Conservation (phyloP, 2,329 filamentous ascomycete species). For the Colletotrichum godetiae region DNA sequence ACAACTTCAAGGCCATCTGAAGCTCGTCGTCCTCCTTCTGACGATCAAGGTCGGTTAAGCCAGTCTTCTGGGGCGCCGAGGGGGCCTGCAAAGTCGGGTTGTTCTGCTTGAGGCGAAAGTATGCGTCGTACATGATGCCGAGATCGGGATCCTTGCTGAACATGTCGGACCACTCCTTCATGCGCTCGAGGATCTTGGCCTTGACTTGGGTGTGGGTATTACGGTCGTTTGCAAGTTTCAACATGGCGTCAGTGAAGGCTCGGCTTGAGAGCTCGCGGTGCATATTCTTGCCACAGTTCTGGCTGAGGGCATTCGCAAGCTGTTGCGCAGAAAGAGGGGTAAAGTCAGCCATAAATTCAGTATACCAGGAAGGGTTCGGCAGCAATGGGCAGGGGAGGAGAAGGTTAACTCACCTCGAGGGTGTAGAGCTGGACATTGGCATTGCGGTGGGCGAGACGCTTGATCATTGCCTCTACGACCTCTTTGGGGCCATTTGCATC, state of each 20-base stretch:
- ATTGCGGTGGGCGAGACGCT: constrained; percentile 90
- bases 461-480: constrained; percentile 90
- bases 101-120: constrained; percentile 82
- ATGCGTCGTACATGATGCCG: constrained; percentile 97
- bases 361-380: background rate
- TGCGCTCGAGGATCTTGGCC: constrained; percentile 94
- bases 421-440: constrained; percentile 97
- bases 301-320: constrained; percentile 90
- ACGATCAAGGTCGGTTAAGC: constrained; percentile 89
- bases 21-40: constrained; percentile 97
- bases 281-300: constrained; percentile 89
- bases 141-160: constrained; percentile 90
- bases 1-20: constrained; percentile 94
- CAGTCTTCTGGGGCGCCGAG: constrained; percentile 91
- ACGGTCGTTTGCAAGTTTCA: constrained; percentile 91
- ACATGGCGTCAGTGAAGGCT: constrained; percentile 92
- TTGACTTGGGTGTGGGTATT: constrained; percentile 98
- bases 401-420: constrained; percentile 71
- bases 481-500: constrained; percentile 77
- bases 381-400: background rate
- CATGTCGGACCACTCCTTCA: constrained; percentile 97
- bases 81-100: constrained; percentile 93
- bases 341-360: constrained; percentile 15
- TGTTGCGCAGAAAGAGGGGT: constrained; percentile 45
- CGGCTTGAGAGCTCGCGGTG: constrained; percentile 91